phyloP scores from a whole-genome alignment of 2,329 filamentous ascomycete species.

The Albifimbria verrucaria region DNA sequence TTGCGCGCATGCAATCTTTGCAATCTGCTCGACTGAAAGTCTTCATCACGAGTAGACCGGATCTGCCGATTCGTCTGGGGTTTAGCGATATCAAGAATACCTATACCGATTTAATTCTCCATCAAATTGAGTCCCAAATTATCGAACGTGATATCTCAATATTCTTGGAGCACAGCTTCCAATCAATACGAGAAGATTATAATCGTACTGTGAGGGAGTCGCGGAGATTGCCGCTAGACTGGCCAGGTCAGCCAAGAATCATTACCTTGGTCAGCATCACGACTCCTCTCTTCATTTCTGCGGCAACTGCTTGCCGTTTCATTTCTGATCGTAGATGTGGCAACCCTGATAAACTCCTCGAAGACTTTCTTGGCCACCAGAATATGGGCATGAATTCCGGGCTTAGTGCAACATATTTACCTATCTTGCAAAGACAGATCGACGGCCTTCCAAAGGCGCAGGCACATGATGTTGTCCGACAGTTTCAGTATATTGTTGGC shows the following conservation, averaged over 20 bases:
- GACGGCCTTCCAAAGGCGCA: neutral
- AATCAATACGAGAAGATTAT: conserved; percentile 13
- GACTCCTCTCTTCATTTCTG: conserved; percentile 34
- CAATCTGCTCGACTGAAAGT: conserved; percentile 22
- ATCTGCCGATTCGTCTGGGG: conserved; percentile 29
- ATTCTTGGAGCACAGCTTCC: conserved; percentile 33
- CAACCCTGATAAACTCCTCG: conserved; percentile 14
- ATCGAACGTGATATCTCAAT: too few relatives aligned
- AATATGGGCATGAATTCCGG: neutral
- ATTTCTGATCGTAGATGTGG: conserved; percentile 15
- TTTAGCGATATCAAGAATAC: conserved; percentile 24
- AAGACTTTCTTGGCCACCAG: conserved; percentile 14
- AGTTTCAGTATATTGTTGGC: conserved; percentile 27
- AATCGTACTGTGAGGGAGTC: neutral
- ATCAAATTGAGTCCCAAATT: conserved; percentile 24
- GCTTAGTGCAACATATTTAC: conserved; percentile 13
- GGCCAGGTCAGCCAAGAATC: conserved; percentile 19
- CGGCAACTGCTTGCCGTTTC: conserved; percentile 26
- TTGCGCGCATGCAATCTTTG: conserved; percentile 9
- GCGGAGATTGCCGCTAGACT: conserved; percentile 13
- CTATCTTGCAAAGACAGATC: conserved; percentile 12
- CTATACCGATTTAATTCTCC: conserved; percentile 25
- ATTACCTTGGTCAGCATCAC: conserved; percentile 22
- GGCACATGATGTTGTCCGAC: conserved; percentile 8
- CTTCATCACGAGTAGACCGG: conserved; percentile 39